Evolutionary conservation across 495 filamentous ascomycete species (phyloP).

Genomic region (Amphirosellinia nigrospora): DNA sequence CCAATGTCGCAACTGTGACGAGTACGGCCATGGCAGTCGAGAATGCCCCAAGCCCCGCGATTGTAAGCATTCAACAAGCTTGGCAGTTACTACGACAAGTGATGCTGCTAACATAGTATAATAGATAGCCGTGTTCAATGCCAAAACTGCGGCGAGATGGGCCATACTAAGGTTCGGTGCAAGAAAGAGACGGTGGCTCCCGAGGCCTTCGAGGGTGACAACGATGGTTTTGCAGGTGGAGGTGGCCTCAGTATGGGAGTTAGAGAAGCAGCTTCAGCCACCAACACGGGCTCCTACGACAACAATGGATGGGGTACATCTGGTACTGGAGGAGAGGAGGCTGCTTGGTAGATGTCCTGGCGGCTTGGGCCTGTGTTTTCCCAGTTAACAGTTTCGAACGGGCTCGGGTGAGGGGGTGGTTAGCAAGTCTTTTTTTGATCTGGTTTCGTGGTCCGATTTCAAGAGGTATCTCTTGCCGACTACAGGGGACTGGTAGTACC

Average conservation of each 20-base stretch:
- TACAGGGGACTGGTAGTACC: neutral
- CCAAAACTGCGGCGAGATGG: slow-evolving; percentile 75
- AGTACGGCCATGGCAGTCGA: slow-evolving; percentile 70
- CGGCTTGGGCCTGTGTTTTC: neutral
- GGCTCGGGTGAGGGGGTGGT: neutral
- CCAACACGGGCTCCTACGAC: neutral
- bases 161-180: slow-evolving; percentile 71
- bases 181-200: slow-evolving; percentile 42
- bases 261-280: neutral
- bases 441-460: neutral
- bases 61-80: slow-evolving; percentile 50
- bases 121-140: slow-evolving; percentile 72
- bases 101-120: slow-evolving; percentile 37
- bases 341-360: neutral
- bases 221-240: neutral
- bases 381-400: neutral
- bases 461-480: neutral
- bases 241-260: neutral
- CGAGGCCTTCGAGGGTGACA: slow-evolving; percentile 18
- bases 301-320: neutral
- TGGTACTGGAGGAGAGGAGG: neutral
- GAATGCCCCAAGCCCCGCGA: slow-evolving; percentile 82
- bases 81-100: neutral
- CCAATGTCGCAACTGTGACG: slow-evolving; percentile 78
- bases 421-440: neutral